Conservation (phyloP, 495 filamentous ascomycete genomes). For the Aspergillus leporis region DNA sequence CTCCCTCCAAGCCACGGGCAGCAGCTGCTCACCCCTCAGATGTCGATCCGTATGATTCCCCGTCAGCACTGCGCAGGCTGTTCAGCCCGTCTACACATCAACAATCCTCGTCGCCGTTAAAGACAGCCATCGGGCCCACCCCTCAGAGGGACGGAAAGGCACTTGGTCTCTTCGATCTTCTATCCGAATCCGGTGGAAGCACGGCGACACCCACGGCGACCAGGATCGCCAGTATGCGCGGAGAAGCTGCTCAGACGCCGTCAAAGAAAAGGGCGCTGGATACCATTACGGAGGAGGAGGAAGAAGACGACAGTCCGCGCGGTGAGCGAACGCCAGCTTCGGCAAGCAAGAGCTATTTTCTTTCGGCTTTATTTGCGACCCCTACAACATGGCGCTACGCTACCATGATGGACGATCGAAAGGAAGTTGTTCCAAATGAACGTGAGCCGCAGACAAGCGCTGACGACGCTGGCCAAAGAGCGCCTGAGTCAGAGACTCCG, state of each 20-base stretch:
- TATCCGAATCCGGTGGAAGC: constrained; percentile 59
- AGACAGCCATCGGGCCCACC: constrained; percentile 72
- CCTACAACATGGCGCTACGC: constrained; percentile 54
- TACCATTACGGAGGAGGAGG: constrained; percentile 32
- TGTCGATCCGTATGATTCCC: constrained; percentile 58
- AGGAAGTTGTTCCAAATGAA: constrained; percentile 7
- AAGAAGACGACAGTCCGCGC: constrained; percentile 36
- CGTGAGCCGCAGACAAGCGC: constrained; percentile 23
- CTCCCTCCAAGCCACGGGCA: constrained; percentile 47
- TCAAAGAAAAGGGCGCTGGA: constrained; percentile 36
- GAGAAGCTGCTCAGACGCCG: constrained; percentile 42
- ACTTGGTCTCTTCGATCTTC: constrained; percentile 87
- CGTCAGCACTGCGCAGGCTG: constrained; percentile 55
- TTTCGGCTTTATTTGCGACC: constrained; percentile 64
- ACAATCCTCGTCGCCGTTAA: constrained; percentile 35
- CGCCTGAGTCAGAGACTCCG: constrained; percentile 56
- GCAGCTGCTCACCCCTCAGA: constrained; percentile 44
- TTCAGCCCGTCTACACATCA: constrained; percentile 58
- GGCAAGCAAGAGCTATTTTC: constrained; percentile 56
- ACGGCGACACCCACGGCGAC: constrained; percentile 42
- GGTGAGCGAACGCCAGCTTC: constrained; percentile 64
- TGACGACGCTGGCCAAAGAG: constrained; percentile 21
- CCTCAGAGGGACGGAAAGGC: constrained; percentile 87
- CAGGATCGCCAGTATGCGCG: constrained; percentile 29
- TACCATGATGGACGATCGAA: constrained; percentile 40